Base-by-base conservation (phyloP, 352 stramenopile species). In the Pilasporangium apinafurcum region DNA sequence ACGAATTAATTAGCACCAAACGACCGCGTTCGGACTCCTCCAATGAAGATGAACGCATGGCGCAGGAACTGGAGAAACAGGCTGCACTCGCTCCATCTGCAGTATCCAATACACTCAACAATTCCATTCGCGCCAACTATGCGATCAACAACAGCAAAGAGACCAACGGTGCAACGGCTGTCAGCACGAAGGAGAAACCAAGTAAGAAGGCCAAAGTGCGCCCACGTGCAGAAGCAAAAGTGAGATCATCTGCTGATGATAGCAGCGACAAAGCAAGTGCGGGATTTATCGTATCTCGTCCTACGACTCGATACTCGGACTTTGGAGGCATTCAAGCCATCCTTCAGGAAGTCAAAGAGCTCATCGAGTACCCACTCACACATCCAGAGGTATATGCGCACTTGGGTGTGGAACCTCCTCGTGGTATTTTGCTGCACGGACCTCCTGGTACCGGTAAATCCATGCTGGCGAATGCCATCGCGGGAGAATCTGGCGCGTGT, bases 361-460 rank as follows among this genome's bases (percentile, higher is more conserved):
- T 98, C n/a, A 96, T 97, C 54, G 87, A 96, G 70, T 98, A 97
- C 62, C 92, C 92, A 29, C 57, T 98, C 28, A 95, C 83, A 1
- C 89, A 97, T 59, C 92, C 92, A 0, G 91, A 98, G 52, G 81
- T 98, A 20, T 98, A 97, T 60, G 61, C 70, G 35, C 86, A 97
- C 56, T 55, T 98, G 36, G 92, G 92, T 8, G 86, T 97, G 6
- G 84, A 96, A 53, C 92, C 92, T 7, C 91, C 92, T 9, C 68
- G 88, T 30, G 91, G 91, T 9, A 93, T 97, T 29, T 62, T 97
- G 31, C 58, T 98, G 17, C 89, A 97, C 53, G 92, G 92, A 2
- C 92, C 92, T 0, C 90, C 92, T 0, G 92, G 92, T 1, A 97
- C 86, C n/a, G 92, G 92, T 38, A 98, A 98, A 53, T 96, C 90